phyloP scores from a whole-genome alignment of 2,329 filamentous ascomycete species.

The Nothomitra cinnamomea region DNA sequence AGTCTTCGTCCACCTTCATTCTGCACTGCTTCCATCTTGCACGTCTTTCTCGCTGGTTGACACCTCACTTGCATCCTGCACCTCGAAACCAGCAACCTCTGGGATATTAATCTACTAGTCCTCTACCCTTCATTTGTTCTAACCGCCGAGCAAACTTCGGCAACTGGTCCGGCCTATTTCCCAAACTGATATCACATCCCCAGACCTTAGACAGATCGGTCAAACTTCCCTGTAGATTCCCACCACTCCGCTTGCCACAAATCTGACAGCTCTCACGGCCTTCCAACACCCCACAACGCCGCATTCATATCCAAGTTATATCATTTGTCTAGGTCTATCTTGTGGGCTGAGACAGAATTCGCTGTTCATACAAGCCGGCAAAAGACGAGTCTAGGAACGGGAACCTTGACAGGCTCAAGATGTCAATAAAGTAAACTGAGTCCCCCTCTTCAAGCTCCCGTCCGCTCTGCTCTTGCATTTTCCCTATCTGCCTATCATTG shows the following conservation, averaged over 20 bases:
- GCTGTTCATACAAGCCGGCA: no score
- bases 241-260: background rate
- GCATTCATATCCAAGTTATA: background rate
- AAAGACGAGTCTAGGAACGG: no score
- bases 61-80: slow-evolving; percentile 3
- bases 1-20: no score
- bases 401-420: slow-evolving; percentile 9
- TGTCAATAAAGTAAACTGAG: slow-evolving; percentile 25
- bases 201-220: background rate
- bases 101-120: no score
- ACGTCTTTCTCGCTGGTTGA: background rate
- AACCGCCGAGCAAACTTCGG: background rate
- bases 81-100: no score
- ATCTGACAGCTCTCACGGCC: background rate
- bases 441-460: slow-evolving; percentile 5
- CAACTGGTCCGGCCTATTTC: background rate
- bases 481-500: slow-evolving; percentile 9
- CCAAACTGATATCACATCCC: background rate
- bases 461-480: background rate
- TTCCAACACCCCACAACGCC: background rate
- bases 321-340: no score
- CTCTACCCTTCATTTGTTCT: background rate
- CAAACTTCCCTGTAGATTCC: background rate
- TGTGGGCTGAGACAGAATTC: no score
- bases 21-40: no score